A percentile compares a stretch with the other conserved stretches of the same genome.
Evolutionary conservation across 139 green algal genomes (phyloP).

Genomic region (Helicosporidium sp.): DNA sequence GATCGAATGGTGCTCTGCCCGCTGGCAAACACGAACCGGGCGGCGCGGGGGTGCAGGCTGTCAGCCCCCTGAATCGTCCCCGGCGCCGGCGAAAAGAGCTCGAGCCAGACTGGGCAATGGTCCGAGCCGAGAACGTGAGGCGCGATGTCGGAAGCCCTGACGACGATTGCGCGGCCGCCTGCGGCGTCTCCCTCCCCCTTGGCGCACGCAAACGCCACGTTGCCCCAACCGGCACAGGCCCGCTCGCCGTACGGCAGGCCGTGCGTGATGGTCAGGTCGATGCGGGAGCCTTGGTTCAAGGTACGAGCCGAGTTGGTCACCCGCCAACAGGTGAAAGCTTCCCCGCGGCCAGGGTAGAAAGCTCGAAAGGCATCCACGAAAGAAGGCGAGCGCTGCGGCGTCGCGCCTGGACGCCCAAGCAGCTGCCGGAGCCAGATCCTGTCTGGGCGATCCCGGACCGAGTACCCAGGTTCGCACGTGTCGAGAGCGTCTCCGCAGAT

Average conservation of each 20-base stretch:
- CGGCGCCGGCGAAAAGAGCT: conserved; percentile 5
- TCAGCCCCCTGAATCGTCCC: too few species aligned
- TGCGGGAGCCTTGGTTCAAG: conserved; percentile 62
- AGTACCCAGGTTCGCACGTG: background rate
- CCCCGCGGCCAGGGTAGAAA: conserved; percentile 26
- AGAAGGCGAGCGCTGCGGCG: background rate
- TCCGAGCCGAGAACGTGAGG: conserved; percentile 39
- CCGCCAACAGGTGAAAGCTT: conserved; percentile 64
- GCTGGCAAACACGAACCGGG: conserved; percentile 6
- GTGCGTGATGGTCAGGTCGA: conserved; percentile 47
- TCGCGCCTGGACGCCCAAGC: conserved; percentile 1
- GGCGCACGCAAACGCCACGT: too few species aligned
- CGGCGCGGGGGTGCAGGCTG: background rate
- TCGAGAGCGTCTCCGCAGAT: conserved; percentile 18
- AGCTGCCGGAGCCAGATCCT: conserved; percentile 24
- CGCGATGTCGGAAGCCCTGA: conserved; percentile 24
- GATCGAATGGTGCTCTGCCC: too few species aligned
- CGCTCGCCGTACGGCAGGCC: too few species aligned
- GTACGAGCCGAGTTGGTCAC: conserved; percentile 25
- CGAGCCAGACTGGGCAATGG: conserved; percentile 42
- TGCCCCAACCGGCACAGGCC: conserved; percentile 8
- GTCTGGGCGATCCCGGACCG: conserved; percentile 4
- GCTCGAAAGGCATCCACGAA: conserved; percentile 34
- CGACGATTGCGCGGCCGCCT: background rate
- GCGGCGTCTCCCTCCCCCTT: background rate